phyloP scores from a whole-genome alignment of 2,329 filamentous ascomycete genomes.

The Macrophomina tecta region DNA sequence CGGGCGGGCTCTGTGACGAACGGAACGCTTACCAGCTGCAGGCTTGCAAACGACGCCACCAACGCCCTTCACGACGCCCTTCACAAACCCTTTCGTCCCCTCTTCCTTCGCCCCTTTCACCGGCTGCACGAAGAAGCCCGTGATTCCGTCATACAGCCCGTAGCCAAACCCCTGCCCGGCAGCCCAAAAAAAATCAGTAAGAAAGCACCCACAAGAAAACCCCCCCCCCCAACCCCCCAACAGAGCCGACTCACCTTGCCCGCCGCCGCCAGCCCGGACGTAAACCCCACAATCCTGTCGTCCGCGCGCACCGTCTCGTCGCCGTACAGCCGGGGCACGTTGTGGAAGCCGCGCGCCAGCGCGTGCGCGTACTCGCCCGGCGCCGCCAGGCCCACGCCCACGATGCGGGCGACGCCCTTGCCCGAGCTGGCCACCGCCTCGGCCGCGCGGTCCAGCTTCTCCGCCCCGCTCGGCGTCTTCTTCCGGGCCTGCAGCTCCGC shows the following conservation, averaged over 20 bases:
- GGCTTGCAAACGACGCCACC: constrained; percentile 36
- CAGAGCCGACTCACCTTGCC: constrained; percentile 58
- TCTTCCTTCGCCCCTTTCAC: constrained; percentile 34
- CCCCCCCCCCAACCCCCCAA: not conserved
- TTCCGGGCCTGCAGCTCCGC: not conserved
- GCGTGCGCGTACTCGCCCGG: constrained; percentile 86
- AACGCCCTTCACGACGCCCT: constrained; percentile 37
- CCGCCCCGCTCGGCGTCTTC: not conserved
- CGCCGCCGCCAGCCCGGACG: constrained; percentile 77
- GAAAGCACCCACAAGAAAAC: not conserved
- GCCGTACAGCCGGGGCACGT: constrained; percentile 83
- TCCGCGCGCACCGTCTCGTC: constrained; percentile 75
- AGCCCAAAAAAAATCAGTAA: not conserved
- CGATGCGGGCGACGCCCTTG: constrained; percentile 71
- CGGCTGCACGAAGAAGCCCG: constrained; percentile 35
- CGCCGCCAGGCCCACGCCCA: constrained; percentile 74
- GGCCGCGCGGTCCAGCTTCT: not conserved
- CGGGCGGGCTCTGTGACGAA: not conserved
- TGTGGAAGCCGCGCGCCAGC: constrained; percentile 84
- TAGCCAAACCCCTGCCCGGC: constrained; percentile 32
- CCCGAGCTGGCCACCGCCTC: constrained; percentile 54
- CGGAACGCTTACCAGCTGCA: constrained; percentile 5
- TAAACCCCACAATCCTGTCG: constrained; percentile 78
- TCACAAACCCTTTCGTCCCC: constrained; percentile 35
- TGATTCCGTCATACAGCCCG: constrained; percentile 36